Base-by-base conservation (phyloP, 768 basidiomycete genomes). In the Lactarius hengduanensis region DNA sequence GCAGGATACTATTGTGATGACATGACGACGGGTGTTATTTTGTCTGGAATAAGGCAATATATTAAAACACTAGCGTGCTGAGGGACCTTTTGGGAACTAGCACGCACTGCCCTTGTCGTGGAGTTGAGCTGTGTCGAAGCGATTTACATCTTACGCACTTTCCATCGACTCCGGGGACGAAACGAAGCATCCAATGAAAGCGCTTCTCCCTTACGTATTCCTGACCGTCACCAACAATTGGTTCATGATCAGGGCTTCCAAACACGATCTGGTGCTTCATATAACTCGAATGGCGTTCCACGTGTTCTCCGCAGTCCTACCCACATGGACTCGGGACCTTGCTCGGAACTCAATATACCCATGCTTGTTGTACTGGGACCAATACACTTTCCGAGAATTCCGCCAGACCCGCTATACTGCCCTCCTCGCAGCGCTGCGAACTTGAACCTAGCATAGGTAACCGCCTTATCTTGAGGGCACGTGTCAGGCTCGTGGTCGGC, bases 401-500 rank as follows among this genome's bases (percentile, higher is more conserved):
- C 7, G 40, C 20, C 34, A 18, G 11, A 50, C 11, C 47, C 47
- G 30, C 34, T 20, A 20, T 50, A 50, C 26, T 22, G 22, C n/a
- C 22, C 18, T 58, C 41, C 57, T 18, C 20, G 10, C 16, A n/a
- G 36, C 6, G 36, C 55, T 57, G 26, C 15, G 8, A 20, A 26
- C 30, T 34, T 50, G 13, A 18, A 26, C 38, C 32, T 50, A 32
- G 18, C 45, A 3, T 43, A 34, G 20, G 8, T 26, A 57, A 38
- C 11, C 38, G 34, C 38, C 43, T 54, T 60, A 34, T 45, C 57
- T 41, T 18, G 11, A 26, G 16, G 34, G 43, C 61, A 62, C 56
- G 57, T 62, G 61, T 58, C 8, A 2, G 28, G 54, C 61, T 22
- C 65, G 18, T 62, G 38, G 65, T 53, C 50, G 4, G 38, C 15